Evolutionary conservation across 805 yeast genomes (phyloP).

Genomic region (Candida ortonii): DNA sequence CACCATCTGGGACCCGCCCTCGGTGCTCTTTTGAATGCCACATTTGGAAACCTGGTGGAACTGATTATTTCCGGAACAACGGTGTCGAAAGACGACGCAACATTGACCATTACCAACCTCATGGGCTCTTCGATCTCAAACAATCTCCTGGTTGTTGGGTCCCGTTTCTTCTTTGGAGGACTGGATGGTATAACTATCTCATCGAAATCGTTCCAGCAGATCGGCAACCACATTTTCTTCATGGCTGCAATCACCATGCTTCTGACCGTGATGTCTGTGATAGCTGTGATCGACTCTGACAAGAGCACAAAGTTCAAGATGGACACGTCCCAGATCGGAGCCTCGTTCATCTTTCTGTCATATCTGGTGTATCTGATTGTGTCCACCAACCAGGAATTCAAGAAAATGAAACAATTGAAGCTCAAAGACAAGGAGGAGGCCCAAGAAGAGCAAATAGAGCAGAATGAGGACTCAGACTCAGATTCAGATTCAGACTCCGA

Average conservation of each 20-base stretch:
- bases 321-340: slow-evolving; percentile 17
- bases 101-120: slow-evolving; percentile 15
- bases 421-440: slow-evolving; percentile 6
- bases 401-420: slow-evolving; percentile 13
- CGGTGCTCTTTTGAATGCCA: slow-evolving; percentile 16
- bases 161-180: slow-evolving; percentile 18
- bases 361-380: slow-evolving; percentile 13
- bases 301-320: slow-evolving; percentile 12
- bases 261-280: slow-evolving; percentile 13
- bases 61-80: slow-evolving; percentile 17
- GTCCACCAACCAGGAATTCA: slow-evolving; percentile 16
- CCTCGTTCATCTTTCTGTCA: slow-evolving; percentile 13
- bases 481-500: slow-evolving; percentile 12
- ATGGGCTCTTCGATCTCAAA: slow-evolving; percentile 16
- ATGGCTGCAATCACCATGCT: slow-evolving; percentile 8
- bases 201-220: slow-evolving; percentile 5
- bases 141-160: slow-evolving; percentile 17
- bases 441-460: slow-evolving; percentile 1
- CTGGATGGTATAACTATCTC: slow-evolving; percentile 10
- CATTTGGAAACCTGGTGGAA: slow-evolving; percentile 16
- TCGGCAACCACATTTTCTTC: slow-evolving; percentile 15
- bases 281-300: slow-evolving; percentile 13
- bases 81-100: slow-evolving; percentile 18
- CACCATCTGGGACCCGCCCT: slow-evolving; percentile 18
- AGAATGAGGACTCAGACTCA: slow-evolving; percentile 6